Conservation (phyloP, 306 rosid genomes). For the Begonia loranthoides region DNA sequence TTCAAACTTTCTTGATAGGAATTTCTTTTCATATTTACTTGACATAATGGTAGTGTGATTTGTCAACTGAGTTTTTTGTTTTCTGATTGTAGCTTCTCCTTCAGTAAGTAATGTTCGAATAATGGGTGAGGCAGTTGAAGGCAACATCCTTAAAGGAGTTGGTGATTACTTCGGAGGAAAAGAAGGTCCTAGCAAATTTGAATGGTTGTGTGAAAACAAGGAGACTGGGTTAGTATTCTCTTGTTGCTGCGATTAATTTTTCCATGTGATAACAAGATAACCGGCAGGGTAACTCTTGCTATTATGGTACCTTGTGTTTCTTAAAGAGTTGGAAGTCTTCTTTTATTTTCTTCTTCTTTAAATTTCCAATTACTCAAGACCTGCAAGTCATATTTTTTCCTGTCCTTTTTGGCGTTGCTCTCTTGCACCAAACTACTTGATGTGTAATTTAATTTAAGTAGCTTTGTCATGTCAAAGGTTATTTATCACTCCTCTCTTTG, state of each 20-base stretch:
- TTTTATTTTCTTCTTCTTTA: neutral
- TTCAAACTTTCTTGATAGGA: too few relatives aligned
- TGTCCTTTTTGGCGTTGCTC: neutral
- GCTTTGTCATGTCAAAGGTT: too few relatives aligned
- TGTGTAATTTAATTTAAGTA: too few relatives aligned
- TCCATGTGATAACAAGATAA: too few relatives aligned
- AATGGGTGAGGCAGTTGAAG: constrained; percentile 81
- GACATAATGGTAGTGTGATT: too few relatives aligned
- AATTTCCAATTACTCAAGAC: too few relatives aligned
- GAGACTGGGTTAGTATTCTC: constrained; percentile 60
- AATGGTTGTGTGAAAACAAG: constrained; percentile 63
- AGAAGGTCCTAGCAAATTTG: constrained; percentile 99
- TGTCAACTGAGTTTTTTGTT: neutral
- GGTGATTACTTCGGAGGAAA: constrained; percentile 97
- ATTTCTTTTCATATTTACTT: too few relatives aligned
- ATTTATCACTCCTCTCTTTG: neutral
- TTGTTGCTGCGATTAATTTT: too few relatives aligned
- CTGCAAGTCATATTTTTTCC: neutral
- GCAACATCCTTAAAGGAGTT: constrained; percentile 58
- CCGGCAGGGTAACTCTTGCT: too few relatives aligned
- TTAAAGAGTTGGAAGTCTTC: constrained; percentile 5
- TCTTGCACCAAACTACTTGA: too few relatives aligned
- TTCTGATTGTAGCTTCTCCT: constrained; percentile 63
- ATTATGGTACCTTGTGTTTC: constrained; percentile 2
- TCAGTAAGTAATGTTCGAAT: constrained; percentile 66